phyloP scores from a whole-genome alignment of 768 basidiomycete species.

The Lentinula boryana region DNA sequence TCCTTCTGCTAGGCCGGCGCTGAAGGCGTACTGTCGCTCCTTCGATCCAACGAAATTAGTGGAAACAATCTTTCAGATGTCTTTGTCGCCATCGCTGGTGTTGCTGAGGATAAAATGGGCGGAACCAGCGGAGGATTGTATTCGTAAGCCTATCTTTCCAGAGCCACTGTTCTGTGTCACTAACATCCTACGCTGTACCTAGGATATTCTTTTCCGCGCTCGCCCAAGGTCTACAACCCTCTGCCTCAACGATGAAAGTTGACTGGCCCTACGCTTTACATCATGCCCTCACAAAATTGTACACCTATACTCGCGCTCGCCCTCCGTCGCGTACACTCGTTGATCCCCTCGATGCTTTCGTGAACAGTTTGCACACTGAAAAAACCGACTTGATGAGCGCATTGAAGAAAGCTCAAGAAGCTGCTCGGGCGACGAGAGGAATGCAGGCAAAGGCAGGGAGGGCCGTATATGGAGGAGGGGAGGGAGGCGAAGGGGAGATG shows the following conservation, averaged over 20 bases:
- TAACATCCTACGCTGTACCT: too few species aligned
- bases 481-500: conserved; percentile 57
- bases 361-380: conserved; percentile 48
- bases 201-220: conserved; percentile 92
- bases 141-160: conserved; percentile 50
- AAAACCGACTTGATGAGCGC: conserved; percentile 32
- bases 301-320: conserved; percentile 83
- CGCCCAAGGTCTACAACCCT: conserved; percentile 59
- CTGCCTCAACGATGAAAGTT: conserved; percentile 17
- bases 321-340: conserved; percentile 88
- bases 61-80: conserved; percentile 62
- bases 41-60: conserved; percentile 48
- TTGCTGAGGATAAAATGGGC: conserved; percentile 83
- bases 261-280: conserved; percentile 57
- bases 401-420: neutral
- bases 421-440: conserved; percentile 65
- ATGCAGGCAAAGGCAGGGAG: conserved; percentile 83
- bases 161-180: neutral
- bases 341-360: conserved; percentile 85
- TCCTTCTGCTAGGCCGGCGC: conserved; percentile 52
- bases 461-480: conserved; percentile 79
- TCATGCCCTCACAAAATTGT: conserved; percentile 55
- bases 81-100: conserved; percentile 62
- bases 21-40: conserved; percentile 40
- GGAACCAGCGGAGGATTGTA: conserved; percentile 90